phyloP scores from a whole-genome alignment of 495 filamentous ascomycete genomes.

The Clavariopsis aquatica region DNA sequence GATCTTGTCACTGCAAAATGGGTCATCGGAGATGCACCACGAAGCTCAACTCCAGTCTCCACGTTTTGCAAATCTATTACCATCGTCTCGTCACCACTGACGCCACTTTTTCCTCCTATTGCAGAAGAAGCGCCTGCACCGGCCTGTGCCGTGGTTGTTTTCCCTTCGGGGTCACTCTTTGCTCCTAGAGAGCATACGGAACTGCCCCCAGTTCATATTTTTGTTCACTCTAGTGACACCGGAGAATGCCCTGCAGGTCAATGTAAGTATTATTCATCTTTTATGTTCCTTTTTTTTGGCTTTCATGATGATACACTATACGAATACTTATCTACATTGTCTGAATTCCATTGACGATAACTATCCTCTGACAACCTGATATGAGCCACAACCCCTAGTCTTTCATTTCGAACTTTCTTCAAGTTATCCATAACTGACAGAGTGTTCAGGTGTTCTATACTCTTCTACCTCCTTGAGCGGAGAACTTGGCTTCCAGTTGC shows the following conservation, averaged over 20 bases:
- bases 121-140: constrained; percentile 73
- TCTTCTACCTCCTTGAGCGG: constrained; percentile 17
- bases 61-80: constrained; percentile 52
- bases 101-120: constrained; percentile 65
- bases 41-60: constrained; percentile 18
- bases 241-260: constrained; percentile 84
- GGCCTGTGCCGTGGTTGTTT: constrained; percentile 72
- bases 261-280: constrained; percentile 65
- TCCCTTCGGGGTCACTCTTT: constrained; percentile 57
- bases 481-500: constrained; percentile 14
- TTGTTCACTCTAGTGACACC: constrained; percentile 79
- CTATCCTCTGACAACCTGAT: constrained; percentile 89
- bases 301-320: constrained; percentile 69
- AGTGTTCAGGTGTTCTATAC: constrained; percentile 35
- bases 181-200: constrained; percentile 24
- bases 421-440: not conserved
- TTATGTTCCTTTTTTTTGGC: constrained; percentile 24
- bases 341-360: constrained; percentile 82
- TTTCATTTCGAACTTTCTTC: constrained; percentile 1
- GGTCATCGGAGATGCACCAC: constrained; percentile 52
- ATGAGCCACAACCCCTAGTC: constrained; percentile 41
- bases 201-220: constrained; percentile 65
- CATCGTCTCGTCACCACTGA: constrained; percentile 68
- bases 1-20: constrained; percentile 59
- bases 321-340: constrained; percentile 99